Percentiles rank a stretch among this genome's conserved stretches.
These are phyloP conservation scores for Xylaria sp. DNA, from an alignment of 2,329 filamentous ascomycete species.

Conservation along the genomic window DNA sequence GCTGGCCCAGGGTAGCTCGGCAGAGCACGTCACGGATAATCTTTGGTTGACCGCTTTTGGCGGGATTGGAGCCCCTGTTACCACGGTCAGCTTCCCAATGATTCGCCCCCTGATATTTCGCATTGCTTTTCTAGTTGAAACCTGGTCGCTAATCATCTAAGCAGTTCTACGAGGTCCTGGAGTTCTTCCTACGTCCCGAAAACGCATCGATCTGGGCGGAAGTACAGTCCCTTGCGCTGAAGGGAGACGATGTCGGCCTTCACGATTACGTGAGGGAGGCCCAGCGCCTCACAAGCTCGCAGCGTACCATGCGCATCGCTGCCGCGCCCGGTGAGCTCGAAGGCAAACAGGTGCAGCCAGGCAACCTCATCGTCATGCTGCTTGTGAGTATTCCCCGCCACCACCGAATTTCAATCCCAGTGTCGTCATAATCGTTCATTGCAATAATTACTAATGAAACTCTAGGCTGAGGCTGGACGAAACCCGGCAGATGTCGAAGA, in stretches of 20 bases:
- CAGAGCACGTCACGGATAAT: slow-evolving; percentile 52
- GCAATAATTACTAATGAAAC: slow-evolving; percentile 31
- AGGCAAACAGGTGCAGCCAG: slow-evolving; percentile 54
- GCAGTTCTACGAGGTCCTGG: slow-evolving; percentile 58
- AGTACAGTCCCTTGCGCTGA: slow-evolving; percentile 54
- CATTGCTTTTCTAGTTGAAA: neutral
- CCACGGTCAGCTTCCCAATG: slow-evolving; percentile 47
- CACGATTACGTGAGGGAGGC: slow-evolving; percentile 56
- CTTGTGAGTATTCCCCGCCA: slow-evolving; percentile 50
- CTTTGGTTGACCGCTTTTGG: slow-evolving; percentile 57
- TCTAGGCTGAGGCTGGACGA: slow-evolving; percentile 54
- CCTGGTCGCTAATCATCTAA: slow-evolving; percentile 13
- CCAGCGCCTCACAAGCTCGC: slow-evolving; percentile 54
- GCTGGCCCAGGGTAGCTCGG: slow-evolving; percentile 49
- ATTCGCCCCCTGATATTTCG: neutral
- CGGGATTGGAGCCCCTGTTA: slow-evolving; percentile 55
- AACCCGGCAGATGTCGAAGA: slow-evolving; percentile 54
- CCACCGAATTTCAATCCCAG: neutral
- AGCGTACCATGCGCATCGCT: slow-evolving; percentile 54
- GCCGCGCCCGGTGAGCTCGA: slow-evolving; percentile 52
- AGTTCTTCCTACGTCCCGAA: slow-evolving; percentile 56
- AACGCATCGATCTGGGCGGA: slow-evolving; percentile 57
- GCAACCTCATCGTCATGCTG: slow-evolving; percentile 55
- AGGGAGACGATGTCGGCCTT: slow-evolving; percentile 51
- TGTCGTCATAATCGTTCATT: neutral